Base-by-base conservation (phyloP, 768 basidiomycete species). In the Pleurotus salmoneostramineus region DNA sequence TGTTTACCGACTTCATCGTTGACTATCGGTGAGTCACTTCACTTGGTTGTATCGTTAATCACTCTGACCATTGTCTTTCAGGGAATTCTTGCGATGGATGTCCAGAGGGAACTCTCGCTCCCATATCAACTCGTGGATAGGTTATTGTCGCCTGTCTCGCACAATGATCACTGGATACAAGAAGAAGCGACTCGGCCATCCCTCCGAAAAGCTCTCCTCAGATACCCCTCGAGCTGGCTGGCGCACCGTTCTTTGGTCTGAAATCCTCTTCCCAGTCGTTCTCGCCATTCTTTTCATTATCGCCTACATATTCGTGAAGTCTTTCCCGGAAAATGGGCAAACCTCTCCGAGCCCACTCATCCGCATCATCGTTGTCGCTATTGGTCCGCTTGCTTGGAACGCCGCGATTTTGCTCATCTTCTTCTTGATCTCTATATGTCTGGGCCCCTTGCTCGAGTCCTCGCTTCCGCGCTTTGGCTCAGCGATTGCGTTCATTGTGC, bases 151-250 rank as follows among this genome's bases (percentile, higher is more conserved):
- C 56, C 78, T 99, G 46, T 94, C 94, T 14, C 82, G 97, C 50
- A 99, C 97, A 11, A 90, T 93, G 84, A 96, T 99, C 68, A 99
- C 97, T 15, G 97, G 97, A 14, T 99, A 94, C 85, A 98, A 98
- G 83, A 93, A 91, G 79, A 98, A 98, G 81, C 85, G 87, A 64
- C 85, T 99, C 4, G 97, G 97, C 17, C 90, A 94, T 67, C 97
- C 97, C 1, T 98, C 95, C 0, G 96, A 98, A 73, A 98, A 97
- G 73, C 81, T 98, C 21, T 95, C 95, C 4, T 91, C 90, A 54
- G 97, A 98, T 68, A 89, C 94, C 37, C 96, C 97, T 21, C 87
- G 96, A 47, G 97, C 95, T 8, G 83, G 85, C 40, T 96, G 93
- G 94, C 87, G 91, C 51, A 88, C 93, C 8, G 93, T 96, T 59